Conservation (phyloP, 208 protist genomes). For the Wallacemonas sp. region DNA sequence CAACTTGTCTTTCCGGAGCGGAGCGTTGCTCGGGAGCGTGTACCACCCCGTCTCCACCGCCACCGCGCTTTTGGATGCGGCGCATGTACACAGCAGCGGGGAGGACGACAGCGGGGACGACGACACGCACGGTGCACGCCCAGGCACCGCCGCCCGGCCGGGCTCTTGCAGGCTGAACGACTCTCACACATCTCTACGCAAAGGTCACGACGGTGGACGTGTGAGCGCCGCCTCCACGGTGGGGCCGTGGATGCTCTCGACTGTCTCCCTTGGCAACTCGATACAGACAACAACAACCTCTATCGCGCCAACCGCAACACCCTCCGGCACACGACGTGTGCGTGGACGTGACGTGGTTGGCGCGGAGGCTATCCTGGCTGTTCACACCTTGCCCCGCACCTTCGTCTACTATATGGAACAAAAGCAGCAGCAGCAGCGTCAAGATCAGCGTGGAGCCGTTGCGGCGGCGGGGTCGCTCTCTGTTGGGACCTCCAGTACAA, state of each 20-base stretch:
- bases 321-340: neutral
- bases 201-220: neutral
- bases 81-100: too few species aligned
- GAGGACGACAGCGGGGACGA: too few species aligned
- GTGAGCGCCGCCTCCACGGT: neutral
- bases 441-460: neutral
- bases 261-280: neutral
- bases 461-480: slow-evolving; percentile 9
- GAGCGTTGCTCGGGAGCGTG: slow-evolving; percentile 6
- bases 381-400: slow-evolving; percentile 2
- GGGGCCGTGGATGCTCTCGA: neutral
- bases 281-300: neutral
- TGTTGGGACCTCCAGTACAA: neutral
- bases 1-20: slow-evolving; percentile 1
- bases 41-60: slow-evolving; percentile 9
- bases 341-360: neutral
- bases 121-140: too few species aligned
- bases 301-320: neutral
- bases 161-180: neutral
- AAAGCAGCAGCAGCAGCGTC: slow-evolving; percentile 19
- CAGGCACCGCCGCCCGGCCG: neutral
- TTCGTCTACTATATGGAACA: slow-evolving; percentile 9
- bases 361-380: neutral
- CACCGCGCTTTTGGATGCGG: too few species aligned
- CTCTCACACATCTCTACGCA: neutral